These are phyloP conservation scores for Trypanosoma rangeli DNA, from an alignment of 208 protist species.

Conservation along the genomic window DNA sequence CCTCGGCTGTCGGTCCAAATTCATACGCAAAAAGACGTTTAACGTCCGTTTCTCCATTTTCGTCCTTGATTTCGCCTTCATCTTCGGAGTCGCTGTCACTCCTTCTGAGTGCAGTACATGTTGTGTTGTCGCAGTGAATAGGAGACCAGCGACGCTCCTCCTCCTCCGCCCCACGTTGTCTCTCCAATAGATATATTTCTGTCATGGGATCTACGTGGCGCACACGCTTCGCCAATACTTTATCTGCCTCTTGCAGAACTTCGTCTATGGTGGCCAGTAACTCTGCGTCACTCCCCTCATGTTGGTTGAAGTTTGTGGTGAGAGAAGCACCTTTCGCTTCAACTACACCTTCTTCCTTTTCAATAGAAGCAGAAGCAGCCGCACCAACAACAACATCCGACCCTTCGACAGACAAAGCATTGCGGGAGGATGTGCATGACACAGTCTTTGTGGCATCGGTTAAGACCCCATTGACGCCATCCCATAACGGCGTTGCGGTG, in stretches of 20 bases:
- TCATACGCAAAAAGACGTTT: constrained; percentile 62
- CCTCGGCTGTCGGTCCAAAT: constrained; percentile 38
- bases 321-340: not conserved
- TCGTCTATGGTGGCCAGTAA: constrained; percentile 21
- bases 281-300: constrained; percentile 9
- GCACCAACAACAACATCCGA: not conserved
- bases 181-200: constrained; percentile 11
- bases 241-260: constrained; percentile 31
- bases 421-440: not conserved
- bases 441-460: not conserved
- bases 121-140: constrained; percentile 6
- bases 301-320: not conserved
- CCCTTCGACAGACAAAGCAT: not conserved
- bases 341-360: not conserved
- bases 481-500: constrained; percentile 23
- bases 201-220: constrained; percentile 26
- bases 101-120: not conserved
- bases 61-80: not conserved
- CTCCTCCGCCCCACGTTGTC: constrained; percentile 10
- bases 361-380: not conserved
- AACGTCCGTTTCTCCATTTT: constrained; percentile 8
- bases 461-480: constrained; percentile 24
- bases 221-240: constrained; percentile 26
- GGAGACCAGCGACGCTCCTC: constrained; percentile 22
- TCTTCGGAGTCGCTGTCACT: not conserved